Percentiles rank a stretch among this genome's conserved stretches.
Evolutionary conservation across 768 basidiomycete species (phyloP).

Genomic region (Phylloporus scabripes): DNA sequence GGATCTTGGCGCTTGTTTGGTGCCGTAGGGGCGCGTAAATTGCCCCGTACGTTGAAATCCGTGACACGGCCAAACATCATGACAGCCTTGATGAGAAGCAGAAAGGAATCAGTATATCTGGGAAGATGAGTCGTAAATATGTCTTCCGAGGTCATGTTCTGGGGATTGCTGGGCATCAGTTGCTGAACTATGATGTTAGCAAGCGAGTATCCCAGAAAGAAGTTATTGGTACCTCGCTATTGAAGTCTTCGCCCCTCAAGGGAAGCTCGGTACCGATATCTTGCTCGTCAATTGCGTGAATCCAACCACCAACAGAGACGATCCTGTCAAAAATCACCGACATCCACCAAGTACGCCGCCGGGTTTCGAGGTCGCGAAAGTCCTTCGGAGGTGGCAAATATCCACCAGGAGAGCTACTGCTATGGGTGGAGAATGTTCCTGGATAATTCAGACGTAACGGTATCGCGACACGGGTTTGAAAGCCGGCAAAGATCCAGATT

Average conservation of each 20-base stretch:
- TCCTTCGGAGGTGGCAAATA: conserved; percentile 79
- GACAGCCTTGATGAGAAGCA: conserved; percentile 74
- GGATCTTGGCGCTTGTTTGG: conserved; percentile 72
- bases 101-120: conserved; percentile 76
- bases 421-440: conserved; percentile 71
- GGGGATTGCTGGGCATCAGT: conserved; percentile 65
- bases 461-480: conserved; percentile 76
- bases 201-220: conserved; percentile 1
- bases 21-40: conserved; percentile 58
- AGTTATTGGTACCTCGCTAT: conserved; percentile 51
- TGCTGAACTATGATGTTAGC: conserved; percentile 36
- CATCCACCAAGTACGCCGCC: conserved; percentile 90
- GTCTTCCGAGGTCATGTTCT: conserved; percentile 57
- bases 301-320: conserved; percentile 77
- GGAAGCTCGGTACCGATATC: conserved; percentile 84
- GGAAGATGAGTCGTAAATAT: conserved; percentile 67
- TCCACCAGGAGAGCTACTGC: conserved; percentile 63
- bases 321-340: conserved; percentile 83
- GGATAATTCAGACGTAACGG: conserved; percentile 83
- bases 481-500: conserved; percentile 86
- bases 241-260: conserved; percentile 68
- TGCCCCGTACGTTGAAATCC: conserved; percentile 76
- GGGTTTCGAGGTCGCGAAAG: conserved; percentile 66
- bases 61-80: conserved; percentile 86
- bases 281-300: conserved; percentile 77